phyloP scores from a whole-genome alignment of 495 filamentous ascomycete genomes.

The Cercophora newfieldiana region DNA sequence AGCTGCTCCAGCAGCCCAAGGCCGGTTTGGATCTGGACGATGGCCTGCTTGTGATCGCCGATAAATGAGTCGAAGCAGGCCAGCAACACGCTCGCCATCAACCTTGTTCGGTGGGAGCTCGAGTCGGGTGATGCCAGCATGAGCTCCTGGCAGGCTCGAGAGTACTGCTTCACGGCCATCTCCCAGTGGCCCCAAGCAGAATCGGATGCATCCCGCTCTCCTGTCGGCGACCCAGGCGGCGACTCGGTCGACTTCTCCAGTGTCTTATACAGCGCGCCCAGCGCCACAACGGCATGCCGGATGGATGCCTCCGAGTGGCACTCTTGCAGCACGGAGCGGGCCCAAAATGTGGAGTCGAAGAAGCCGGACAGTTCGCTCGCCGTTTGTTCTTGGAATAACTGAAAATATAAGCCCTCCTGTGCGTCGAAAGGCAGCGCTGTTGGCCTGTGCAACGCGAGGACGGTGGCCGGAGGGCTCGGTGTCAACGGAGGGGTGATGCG shows the following conservation, averaged over 20 bases:
- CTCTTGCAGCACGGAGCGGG: constrained; percentile 56
- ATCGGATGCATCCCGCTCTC: constrained; percentile 32
- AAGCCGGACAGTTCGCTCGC: constrained; percentile 61
- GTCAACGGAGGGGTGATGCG: constrained; percentile 39
- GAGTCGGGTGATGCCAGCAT: constrained; percentile 34
- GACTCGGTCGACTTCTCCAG: constrained; percentile 54
- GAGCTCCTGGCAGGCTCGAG: constrained; percentile 42
- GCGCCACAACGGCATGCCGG: constrained; percentile 63
- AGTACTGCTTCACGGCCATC: constrained; percentile 47
- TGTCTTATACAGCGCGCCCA: constrained; percentile 64
- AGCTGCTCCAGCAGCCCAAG: constrained; percentile 46
- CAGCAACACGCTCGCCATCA: constrained; percentile 51
- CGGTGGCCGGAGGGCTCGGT: constrained; percentile 22
- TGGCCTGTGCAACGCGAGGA: constrained; percentile 32
- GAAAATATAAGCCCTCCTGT: constrained; percentile 57
- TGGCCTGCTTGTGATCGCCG: constrained; percentile 51
- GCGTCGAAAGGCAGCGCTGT: constrained; percentile 41
- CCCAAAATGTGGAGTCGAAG: constrained; percentile 65
- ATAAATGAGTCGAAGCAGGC: constrained; percentile 55
- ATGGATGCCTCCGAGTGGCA: constrained; percentile 62
- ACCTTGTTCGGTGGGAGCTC: constrained; percentile 41
- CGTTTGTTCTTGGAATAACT: constrained; percentile 59
- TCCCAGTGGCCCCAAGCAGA: constrained; percentile 43
- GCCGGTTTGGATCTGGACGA: constrained; percentile 47
- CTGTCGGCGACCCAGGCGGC: constrained; percentile 43